Evolutionary conservation across 1,284 basidiomycete genomes (phyloP).

Genomic region (Serendipita sp.): DNA sequence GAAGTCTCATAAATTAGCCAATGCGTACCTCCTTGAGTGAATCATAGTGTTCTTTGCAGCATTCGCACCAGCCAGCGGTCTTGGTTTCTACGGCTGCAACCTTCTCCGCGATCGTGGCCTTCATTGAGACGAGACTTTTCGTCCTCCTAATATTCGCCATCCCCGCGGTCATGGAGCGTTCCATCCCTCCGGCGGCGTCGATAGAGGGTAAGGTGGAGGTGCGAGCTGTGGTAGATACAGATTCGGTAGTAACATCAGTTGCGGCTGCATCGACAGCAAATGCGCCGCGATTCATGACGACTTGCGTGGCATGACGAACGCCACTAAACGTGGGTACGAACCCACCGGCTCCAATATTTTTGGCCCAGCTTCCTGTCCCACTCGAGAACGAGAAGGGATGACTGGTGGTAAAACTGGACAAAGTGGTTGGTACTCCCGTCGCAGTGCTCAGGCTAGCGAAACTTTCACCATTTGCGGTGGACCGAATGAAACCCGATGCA

Average conservation of each 20-base stretch:
- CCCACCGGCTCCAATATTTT: background rate
- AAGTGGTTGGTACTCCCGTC: background rate
- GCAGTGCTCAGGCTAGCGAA: background rate
- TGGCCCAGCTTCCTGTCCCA: background rate
- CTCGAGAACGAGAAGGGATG: background rate
- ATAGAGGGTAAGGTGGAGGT: background rate
- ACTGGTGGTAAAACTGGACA: background rate
- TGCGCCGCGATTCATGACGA: conserved; percentile 4
- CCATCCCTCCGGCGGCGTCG: background rate
- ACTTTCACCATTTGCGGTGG: background rate
- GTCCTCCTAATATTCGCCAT: conserved; percentile 35
- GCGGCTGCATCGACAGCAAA: background rate
- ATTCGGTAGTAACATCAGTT: background rate
- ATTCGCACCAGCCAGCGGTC: conserved; percentile 97
- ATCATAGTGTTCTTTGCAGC: conserved; percentile 82
- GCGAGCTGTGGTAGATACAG: background rate
- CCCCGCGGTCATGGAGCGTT: no score
- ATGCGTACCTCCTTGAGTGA: conserved; percentile 67
- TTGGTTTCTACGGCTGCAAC: conserved; percentile 47
- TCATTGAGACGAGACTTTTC: conserved; percentile 62
- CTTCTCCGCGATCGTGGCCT: conserved; percentile 29
- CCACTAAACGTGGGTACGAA: conserved; percentile 1
- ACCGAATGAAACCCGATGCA: conserved; percentile 17
- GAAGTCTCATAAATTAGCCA: background rate
- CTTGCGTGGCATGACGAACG: conserved; percentile 1